These are phyloP conservation scores for Rugonectria rugulosa DNA, from an alignment of 2,329 filamentous ascomycete genomes.

Conservation along the genomic window DNA sequence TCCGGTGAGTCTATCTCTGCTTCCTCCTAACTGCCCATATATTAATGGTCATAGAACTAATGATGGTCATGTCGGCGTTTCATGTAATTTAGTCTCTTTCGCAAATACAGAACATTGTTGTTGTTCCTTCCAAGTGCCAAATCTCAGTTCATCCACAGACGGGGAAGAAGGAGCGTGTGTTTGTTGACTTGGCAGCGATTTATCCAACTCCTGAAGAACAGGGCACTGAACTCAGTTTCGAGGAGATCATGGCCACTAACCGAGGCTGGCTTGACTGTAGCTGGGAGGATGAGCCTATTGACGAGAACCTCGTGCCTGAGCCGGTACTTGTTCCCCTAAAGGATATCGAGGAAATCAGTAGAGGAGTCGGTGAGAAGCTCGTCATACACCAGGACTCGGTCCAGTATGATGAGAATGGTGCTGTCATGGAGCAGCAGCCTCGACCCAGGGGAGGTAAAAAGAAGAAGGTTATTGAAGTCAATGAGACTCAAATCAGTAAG, in stretches of 20 bases:
- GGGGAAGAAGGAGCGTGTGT: constrained; percentile 85
- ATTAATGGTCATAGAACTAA: constrained; percentile 99
- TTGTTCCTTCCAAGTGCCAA: constrained; percentile 77
- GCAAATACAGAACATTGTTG: constrained; percentile 71
- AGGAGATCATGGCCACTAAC: constrained; percentile 83
- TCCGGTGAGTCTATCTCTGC: constrained; percentile 69
- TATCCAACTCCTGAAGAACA: constrained; percentile 80
- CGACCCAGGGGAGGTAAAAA: constrained; percentile 63
- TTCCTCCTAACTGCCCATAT: constrained; percentile 60
- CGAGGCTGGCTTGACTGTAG: constrained; percentile 72
- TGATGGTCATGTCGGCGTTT: constrained; percentile 57
- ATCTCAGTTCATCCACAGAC: constrained; percentile 83
- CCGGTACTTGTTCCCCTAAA: constrained; percentile 32
- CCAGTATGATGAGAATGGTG: constrained; percentile 68
- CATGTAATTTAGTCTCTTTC: constrained; percentile 62
- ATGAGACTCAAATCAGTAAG: constrained; percentile 92
- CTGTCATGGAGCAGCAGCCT: constrained; percentile 51
- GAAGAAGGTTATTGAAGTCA: constrained; percentile 84
- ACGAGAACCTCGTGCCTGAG: constrained; percentile 44
- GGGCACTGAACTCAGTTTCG: constrained; percentile 83
- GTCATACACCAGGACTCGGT: constrained; percentile 41
- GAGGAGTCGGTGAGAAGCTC: constrained; percentile 34
- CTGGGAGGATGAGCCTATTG: constrained; percentile 58
- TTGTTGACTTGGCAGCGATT: constrained; percentile 83
- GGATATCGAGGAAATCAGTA: constrained; percentile 43